phyloP scores from a whole-genome alignment of 352 stramenopile species.

The Phytophthora melonis region DNA sequence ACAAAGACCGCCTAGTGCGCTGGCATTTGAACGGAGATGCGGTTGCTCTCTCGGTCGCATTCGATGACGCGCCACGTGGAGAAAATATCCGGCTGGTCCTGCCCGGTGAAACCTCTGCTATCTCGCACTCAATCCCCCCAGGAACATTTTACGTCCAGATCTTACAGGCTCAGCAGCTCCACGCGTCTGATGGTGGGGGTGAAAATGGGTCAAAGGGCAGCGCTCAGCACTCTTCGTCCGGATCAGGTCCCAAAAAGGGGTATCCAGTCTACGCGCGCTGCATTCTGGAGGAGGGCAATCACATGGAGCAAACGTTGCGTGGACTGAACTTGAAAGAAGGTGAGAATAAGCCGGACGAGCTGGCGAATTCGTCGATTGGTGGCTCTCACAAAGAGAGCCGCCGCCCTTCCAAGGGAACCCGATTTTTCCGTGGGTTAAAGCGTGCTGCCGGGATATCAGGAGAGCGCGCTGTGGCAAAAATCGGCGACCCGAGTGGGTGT shows the following conservation, averaged over 20 bases:
- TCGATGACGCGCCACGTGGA: constrained; percentile 69
- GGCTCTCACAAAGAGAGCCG: constrained; percentile 43
- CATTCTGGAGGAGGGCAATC: constrained; percentile 79
- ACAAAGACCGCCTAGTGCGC: constrained; percentile 83
- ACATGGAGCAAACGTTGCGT: constrained; percentile 79
- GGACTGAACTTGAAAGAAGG: constrained; percentile 62
- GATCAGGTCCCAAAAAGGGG: constrained; percentile 51
- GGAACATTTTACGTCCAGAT: constrained; percentile 89
- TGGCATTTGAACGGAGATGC: constrained; percentile 89
- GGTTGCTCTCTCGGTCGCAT: constrained; percentile 81
- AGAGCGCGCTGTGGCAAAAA: constrained; percentile 74
- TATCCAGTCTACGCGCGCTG: constrained; percentile 78
- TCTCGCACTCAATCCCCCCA: constrained; percentile 75
- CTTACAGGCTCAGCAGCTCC: constrained; percentile 73
- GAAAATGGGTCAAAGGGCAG: constrained; percentile 25
- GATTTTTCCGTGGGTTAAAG: constrained; percentile 78
- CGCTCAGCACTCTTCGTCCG: constrained; percentile 8
- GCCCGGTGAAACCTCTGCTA: constrained; percentile 76
- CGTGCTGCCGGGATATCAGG: constrained; percentile 78
- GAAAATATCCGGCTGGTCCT: constrained; percentile 85
- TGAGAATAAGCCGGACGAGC: constrained; percentile 32
- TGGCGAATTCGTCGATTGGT: constrained; percentile 27
- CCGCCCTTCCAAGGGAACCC: constrained; percentile 68
- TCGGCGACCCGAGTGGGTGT: constrained; percentile 78
- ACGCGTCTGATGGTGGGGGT: constrained; percentile 45